Percentiles rank a stretch among this genome's conserved stretches.
phyloP scores from a whole-genome alignment of 176 grass and related monocot species.

The Cenchrus fungigraminus region DNA sequence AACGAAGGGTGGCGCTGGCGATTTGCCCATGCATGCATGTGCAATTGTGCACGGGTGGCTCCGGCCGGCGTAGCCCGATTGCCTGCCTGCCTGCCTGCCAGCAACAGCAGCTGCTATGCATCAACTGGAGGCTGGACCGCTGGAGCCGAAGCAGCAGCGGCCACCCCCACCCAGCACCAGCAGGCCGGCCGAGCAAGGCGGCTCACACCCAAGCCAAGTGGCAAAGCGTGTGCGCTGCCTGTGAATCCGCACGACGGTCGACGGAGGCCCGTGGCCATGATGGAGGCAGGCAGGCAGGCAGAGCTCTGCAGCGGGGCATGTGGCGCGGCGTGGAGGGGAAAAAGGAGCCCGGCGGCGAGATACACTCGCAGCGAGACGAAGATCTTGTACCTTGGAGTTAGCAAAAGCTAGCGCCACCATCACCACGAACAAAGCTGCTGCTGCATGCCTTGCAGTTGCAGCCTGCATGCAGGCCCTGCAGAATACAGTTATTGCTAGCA shows the following conservation, averaged over 20 bases:
- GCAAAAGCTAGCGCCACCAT: constrained; percentile 20
- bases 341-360: background rate
- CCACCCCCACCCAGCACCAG: background rate
- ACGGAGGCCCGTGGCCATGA: background rate
- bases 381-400: constrained; percentile 52
- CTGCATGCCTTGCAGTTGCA: background rate
- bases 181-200: background rate
- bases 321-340: background rate
- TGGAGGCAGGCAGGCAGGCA: background rate
- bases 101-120: background rate
- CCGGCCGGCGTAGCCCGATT: background rate
- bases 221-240: background rate
- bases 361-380: background rate
- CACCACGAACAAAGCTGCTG: constrained; percentile 22
- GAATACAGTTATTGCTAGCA: background rate
- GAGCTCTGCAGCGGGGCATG: background rate
- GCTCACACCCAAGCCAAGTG: background rate
- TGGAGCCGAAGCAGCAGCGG: background rate
- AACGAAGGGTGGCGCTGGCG: background rate
- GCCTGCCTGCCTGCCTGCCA: background rate
- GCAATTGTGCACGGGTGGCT: constrained; percentile 18
- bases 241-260: background rate
- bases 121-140: background rate
- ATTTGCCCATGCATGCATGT: constrained; percentile 34
- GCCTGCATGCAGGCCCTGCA: background rate